phyloP scores from a whole-genome alignment of 2,329 filamentous ascomycete genomes.

The Curvularia lunata region DNA sequence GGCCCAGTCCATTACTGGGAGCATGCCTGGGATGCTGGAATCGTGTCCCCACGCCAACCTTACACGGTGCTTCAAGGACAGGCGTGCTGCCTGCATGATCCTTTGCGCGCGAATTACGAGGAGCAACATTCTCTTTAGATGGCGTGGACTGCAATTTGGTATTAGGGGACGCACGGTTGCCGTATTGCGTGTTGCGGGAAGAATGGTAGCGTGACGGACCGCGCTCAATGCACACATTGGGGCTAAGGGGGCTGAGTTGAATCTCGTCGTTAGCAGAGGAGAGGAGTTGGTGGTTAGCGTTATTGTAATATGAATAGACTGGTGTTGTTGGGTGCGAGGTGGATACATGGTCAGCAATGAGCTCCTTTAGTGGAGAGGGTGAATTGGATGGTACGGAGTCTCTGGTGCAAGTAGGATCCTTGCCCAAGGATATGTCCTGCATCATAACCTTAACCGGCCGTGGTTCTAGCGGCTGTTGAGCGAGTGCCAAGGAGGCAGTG shows the following conservation, averaged over 20 bases:
- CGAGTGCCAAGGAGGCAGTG: not conserved
- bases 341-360: not conserved
- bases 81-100: not conserved
- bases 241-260: constrained; percentile 33
- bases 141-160: not conserved
- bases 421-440: not conserved
- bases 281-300: not conserved
- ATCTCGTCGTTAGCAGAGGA: constrained; percentile 16
- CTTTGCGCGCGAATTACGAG: not conserved
- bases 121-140: constrained; percentile 5
- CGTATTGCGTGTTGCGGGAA: not conserved
- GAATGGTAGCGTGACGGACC: constrained; percentile 30
- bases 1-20: not conserved
- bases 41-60: constrained; percentile 16
- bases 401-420: not conserved
- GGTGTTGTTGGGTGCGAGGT: not conserved
- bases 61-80: constrained; percentile 8
- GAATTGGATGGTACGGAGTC: not conserved
- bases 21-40: constrained; percentile 15
- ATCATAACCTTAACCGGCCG: not conserved
- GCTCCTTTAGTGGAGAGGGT: not conserved
- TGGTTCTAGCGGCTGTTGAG: not conserved
- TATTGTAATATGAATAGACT: not conserved
- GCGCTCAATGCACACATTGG: constrained; percentile 42
- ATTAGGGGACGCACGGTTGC: not conserved